Evolutionary conservation across 805 yeast species (phyloP).

Genomic region (Henningerozyma blattae): DNA sequence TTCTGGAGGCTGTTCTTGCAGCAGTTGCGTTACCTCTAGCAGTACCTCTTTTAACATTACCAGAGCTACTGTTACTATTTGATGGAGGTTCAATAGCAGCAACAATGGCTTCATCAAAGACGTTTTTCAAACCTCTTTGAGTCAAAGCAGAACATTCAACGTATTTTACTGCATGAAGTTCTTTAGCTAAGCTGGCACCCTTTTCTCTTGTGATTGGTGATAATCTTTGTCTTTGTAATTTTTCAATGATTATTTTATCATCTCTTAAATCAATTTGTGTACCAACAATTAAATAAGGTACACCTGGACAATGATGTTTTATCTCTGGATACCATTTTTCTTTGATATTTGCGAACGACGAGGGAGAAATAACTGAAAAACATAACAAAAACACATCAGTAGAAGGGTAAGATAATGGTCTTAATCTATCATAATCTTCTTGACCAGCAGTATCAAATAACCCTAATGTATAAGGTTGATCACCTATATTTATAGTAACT

Average conservation of each 20-base stretch:
- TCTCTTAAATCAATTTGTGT: constrained; percentile 93
- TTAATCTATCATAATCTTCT: constrained; percentile 95
- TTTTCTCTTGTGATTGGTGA: constrained; percentile 55
- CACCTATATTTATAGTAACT: constrained; percentile 91
- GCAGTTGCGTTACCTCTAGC: not conserved
- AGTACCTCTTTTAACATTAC: not conserved
- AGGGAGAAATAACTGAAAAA: constrained; percentile 93
- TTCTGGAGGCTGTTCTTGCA: not conserved
- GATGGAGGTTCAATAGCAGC: constrained; percentile 93
- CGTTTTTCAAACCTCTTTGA: constrained; percentile 92
- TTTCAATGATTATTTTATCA: constrained; percentile 82
- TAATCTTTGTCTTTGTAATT: constrained; percentile 81
- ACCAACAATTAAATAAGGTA: constrained; percentile 93
- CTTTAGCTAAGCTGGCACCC: constrained; percentile 90
- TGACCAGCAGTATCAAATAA: constrained; percentile 98
- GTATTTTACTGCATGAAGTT: constrained; percentile 88
- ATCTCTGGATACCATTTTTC: constrained; percentile 99
- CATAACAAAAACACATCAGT: constrained; percentile 95
- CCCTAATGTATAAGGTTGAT: constrained; percentile 98
- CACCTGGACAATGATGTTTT: constrained; percentile 97
- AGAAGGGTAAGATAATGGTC: constrained; percentile 96
- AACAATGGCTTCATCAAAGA: constrained; percentile 97
- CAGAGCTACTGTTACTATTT: not conserved
- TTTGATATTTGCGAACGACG: constrained; percentile 92
- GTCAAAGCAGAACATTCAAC: constrained; percentile 97